Conservation (phyloP, 805 yeast species). For the Hanseniaspora hatyaiensis region DNA sequence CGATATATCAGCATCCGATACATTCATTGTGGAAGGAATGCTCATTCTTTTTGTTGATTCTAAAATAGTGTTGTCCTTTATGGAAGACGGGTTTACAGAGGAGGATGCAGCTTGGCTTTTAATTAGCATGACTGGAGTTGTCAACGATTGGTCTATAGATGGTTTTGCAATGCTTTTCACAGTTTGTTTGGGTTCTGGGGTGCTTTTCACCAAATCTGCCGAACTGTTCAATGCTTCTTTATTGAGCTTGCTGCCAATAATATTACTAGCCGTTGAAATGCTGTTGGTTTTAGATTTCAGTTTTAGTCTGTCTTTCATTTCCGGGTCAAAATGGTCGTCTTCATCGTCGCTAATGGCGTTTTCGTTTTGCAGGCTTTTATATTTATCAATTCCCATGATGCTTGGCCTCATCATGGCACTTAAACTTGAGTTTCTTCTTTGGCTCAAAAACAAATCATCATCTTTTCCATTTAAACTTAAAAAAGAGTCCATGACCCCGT, state of each 20-base stretch:
- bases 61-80: slow-evolving; percentile 9
- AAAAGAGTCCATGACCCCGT: slow-evolving; percentile 18
- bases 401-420: slow-evolving; percentile 13
- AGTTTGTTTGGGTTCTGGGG: neutral
- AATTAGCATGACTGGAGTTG: slow-evolving; percentile 10
- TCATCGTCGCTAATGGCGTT: slow-evolving; percentile 17
- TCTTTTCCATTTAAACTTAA: slow-evolving; percentile 27
- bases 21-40: neutral
- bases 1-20: slow-evolving; percentile 29
- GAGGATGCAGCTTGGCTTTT: slow-evolving; percentile 8
- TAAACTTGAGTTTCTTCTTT: slow-evolving; percentile 20
- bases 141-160: slow-evolving; percentile 1
- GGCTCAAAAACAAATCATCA: slow-evolving; percentile 24
- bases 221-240: too few relatives aligned
- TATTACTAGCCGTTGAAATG: slow-evolving; percentile 2
- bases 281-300: slow-evolving; percentile 4
- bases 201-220: neutral
- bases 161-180: neutral
- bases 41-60: slow-evolving; percentile 8
- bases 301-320: slow-evolving; percentile 3
- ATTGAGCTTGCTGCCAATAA: too few relatives aligned
- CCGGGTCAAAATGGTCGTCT: slow-evolving; percentile 15
- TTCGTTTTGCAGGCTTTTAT: slow-evolving; percentile 11
- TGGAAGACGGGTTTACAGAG: slow-evolving; percentile 9
- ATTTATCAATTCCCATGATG: slow-evolving; percentile 1